Percentiles rank a stretch among this genome's conserved stretches.
These are phyloP conservation scores for Globisporangium canariense DNA, from an alignment of 352 stramenopile genomes.

Conservation along the genomic window DNA sequence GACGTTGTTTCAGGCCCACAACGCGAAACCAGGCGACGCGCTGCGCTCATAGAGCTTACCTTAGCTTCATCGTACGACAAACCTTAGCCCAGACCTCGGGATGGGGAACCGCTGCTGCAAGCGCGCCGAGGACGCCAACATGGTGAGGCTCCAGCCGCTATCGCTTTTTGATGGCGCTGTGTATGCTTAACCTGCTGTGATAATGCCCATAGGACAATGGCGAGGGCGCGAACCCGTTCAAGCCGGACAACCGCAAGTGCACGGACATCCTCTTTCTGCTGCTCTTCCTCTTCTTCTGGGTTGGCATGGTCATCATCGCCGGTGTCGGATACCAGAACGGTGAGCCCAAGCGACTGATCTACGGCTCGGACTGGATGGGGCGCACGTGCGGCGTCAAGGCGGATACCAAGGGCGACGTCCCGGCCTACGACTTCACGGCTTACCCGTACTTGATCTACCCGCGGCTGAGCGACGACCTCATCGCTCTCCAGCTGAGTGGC, in stretches of 20 bases:
- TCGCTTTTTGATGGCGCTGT: too few species aligned
- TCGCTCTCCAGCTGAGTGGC: slow-evolving; percentile 20
- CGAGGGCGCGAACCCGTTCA: slow-evolving; percentile 60
- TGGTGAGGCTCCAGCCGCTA: background rate
- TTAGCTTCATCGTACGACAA: background rate
- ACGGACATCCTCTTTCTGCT: slow-evolving; percentile 68
- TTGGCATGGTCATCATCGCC: slow-evolving; percentile 68
- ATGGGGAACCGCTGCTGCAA: slow-evolving; percentile 31
- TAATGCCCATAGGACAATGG: slow-evolving; percentile 11
- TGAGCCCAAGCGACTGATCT: slow-evolving; percentile 70
- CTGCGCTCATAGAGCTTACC: background rate
- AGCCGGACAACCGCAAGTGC: slow-evolving; percentile 68
- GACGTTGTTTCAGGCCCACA: background rate
- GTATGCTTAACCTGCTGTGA: background rate
- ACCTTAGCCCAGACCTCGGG: background rate
- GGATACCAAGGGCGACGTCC: slow-evolving; percentile 36
- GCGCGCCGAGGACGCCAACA: slow-evolving; percentile 10
- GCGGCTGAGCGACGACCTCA: slow-evolving; percentile 56
- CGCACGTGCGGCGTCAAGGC: slow-evolving; percentile 57
- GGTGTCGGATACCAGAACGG: slow-evolving; percentile 58
- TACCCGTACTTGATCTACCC: slow-evolving; percentile 76
- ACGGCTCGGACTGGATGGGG: slow-evolving; percentile 72
- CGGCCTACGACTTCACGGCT: slow-evolving; percentile 59
- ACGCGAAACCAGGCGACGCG: background rate
- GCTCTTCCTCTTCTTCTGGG: slow-evolving; percentile 54